phyloP scores from a whole-genome alignment of 2,329 filamentous ascomycete species.

The Curvularia spicifera region DNA sequence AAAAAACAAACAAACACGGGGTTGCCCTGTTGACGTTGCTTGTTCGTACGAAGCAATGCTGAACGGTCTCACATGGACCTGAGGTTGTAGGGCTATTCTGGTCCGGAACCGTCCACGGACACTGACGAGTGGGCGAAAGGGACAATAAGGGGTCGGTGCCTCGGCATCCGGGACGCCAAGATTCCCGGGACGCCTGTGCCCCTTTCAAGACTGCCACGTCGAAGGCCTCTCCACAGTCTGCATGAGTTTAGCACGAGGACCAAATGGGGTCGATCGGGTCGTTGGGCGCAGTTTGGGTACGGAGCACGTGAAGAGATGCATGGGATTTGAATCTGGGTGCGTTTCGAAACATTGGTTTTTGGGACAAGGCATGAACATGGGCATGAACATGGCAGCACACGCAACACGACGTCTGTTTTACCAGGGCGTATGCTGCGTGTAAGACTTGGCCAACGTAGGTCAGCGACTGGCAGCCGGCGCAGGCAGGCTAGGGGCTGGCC shows the following conservation, averaged over 20 bases:
- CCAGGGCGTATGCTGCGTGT: conserved; percentile 4
- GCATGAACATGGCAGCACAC: background rate
- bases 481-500: conserved; percentile 17
- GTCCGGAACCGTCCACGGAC: background rate
- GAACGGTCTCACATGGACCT: background rate
- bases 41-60: background rate
- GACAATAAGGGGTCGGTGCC: background rate
- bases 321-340: background rate
- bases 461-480: conserved; percentile 10
- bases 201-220: background rate
- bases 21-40: background rate
- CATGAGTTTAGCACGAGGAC: background rate
- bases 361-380: background rate
- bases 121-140: background rate
- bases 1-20: background rate
- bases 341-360: background rate
- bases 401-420: background rate
- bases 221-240: background rate
- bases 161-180: conserved; percentile 14
- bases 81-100: background rate
- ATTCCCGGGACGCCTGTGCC: background rate
- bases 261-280: background rate
- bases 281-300: background rate
- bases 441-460: conserved; percentile 15
- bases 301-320: background rate